Evolutionary conservation across 2,329 filamentous ascomycete genomes (phyloP).

Genomic region (Fusarium subtropicale): DNA sequence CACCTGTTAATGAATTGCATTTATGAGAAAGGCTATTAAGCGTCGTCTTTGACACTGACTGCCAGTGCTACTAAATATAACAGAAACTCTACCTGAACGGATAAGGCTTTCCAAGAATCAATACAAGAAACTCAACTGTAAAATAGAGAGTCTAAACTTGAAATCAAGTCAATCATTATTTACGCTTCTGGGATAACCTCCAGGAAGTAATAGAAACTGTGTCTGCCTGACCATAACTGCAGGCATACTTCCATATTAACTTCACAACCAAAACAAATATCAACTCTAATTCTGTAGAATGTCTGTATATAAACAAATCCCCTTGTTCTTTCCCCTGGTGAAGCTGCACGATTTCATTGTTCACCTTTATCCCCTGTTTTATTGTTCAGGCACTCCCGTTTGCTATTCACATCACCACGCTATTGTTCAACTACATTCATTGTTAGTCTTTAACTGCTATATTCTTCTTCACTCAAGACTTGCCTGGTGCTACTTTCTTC

Average conservation of each 20-base stretch:
- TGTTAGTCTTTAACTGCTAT: not conserved
- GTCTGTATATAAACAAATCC: not conserved
- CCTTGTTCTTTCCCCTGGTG: no score
- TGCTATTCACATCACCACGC: not conserved
- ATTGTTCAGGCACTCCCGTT: not conserved
- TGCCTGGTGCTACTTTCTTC: not conserved
- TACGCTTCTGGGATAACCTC: not conserved
- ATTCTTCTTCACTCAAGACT: not conserved
- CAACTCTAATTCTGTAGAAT: not conserved
- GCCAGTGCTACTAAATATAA: not conserved
- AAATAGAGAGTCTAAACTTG: not conserved
- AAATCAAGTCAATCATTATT: not conserved
- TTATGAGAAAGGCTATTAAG: no score
- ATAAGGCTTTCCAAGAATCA: not conserved
- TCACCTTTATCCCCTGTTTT: not conserved
- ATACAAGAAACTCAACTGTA: not conserved
- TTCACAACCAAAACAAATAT: not conserved
- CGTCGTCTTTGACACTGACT: not conserved
- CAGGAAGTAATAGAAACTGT: not conserved
- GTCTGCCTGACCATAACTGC: not conserved
- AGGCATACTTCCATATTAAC: no score
- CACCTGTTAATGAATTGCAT: not conserved
- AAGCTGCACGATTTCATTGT: not conserved
- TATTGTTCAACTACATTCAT: not conserved
- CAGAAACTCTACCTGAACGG: not conserved